Evolutionary conservation across 176 grass and related monocot species (phyloP).

Genomic region (Paspalum notatum): DNA sequence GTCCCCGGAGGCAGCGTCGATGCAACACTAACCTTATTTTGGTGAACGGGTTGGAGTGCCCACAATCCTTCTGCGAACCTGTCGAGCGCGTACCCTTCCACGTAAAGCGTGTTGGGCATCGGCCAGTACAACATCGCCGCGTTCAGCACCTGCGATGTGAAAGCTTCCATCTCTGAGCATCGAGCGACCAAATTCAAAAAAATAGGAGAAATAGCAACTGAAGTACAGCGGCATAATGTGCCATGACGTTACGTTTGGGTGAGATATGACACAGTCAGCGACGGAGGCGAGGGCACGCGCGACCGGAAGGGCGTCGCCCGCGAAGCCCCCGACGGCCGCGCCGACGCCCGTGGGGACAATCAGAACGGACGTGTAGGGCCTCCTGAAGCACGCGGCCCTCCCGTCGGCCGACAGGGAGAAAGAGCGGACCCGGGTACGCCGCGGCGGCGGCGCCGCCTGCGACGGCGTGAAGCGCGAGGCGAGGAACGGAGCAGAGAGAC

Average conservation of each 20-base stretch:
- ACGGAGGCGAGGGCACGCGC: constrained; percentile 64
- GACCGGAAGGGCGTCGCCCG: constrained; percentile 88
- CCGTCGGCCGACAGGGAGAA: background rate
- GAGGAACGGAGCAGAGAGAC: constrained; percentile 32
- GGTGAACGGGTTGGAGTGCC: constrained; percentile 84
- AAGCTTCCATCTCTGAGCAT: background rate
- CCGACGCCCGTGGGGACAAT: constrained; percentile 88
- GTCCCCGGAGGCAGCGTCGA: background rate
- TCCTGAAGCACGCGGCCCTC: constrained; percentile 45
- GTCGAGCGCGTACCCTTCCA: constrained; percentile 90
- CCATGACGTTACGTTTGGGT: constrained; percentile 69
- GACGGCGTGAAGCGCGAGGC: constrained; percentile 23
- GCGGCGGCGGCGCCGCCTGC: constrained; percentile 3
- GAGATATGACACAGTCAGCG: constrained; percentile 84
- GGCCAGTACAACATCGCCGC: constrained; percentile 96
- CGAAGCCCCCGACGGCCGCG: constrained; percentile 77
- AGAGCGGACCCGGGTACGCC: background rate
- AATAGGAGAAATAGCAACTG: background rate
- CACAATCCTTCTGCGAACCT: constrained; percentile 77
- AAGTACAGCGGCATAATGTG: background rate
- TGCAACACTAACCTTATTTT: constrained; percentile 69
- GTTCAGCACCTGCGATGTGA: constrained; percentile 65
- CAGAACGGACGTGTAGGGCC: constrained; percentile 86
- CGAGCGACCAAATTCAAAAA: constrained; percentile 3
- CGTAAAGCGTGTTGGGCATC: constrained; percentile 78